Conservation (phyloP, 371 early-diverging fungal species). For the Mortierella sp. region DNA sequence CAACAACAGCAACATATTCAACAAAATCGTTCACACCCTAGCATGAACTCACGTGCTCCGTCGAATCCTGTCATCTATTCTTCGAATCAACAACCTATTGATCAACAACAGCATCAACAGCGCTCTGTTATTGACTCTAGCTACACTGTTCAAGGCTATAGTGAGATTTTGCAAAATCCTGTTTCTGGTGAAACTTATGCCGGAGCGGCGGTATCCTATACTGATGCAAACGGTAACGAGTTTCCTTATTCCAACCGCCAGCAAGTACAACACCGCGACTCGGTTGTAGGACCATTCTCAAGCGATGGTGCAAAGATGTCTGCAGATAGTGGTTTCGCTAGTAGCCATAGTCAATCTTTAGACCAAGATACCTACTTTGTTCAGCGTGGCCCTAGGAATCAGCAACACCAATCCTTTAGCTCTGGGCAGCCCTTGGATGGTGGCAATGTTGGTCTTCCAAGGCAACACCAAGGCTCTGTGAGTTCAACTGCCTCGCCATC, state of each 20-base stretch:
- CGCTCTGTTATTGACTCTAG: conserved; percentile 15
- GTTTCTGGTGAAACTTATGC: conserved; percentile 8
- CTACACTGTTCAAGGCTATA: conserved; percentile 13
- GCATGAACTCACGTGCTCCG: conserved; percentile 11
- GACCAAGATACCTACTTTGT: conserved; percentile 35
- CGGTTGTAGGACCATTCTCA: conserved; percentile 8
- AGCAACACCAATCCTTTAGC: conserved; percentile 12
- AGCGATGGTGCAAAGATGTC: conserved; percentile 14
- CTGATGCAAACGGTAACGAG: background rate
- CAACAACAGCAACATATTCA: conserved; percentile 12
- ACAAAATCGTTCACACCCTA: conserved; percentile 15
- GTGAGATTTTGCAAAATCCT: conserved; percentile 12
- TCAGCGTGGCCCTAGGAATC: conserved; percentile 1
- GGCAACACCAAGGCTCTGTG: conserved; percentile 4
- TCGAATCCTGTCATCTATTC: conserved; percentile 10
- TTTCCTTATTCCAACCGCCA: conserved; percentile 6
- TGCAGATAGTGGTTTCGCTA: conserved; percentile 20
- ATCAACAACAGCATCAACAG: conserved; percentile 18
- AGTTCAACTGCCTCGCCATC: background rate
- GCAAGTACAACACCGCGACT: conserved; percentile 20
- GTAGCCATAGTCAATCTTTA: conserved; percentile 17
- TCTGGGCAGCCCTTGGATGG: background rate
- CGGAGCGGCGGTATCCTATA: background rate
- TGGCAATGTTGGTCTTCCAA: background rate
- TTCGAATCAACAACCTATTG: conserved; percentile 11